Evolutionary conservation across 495 filamentous ascomycete genomes (phyloP).

Genomic region (Penicillium dipodomyicola): DNA sequence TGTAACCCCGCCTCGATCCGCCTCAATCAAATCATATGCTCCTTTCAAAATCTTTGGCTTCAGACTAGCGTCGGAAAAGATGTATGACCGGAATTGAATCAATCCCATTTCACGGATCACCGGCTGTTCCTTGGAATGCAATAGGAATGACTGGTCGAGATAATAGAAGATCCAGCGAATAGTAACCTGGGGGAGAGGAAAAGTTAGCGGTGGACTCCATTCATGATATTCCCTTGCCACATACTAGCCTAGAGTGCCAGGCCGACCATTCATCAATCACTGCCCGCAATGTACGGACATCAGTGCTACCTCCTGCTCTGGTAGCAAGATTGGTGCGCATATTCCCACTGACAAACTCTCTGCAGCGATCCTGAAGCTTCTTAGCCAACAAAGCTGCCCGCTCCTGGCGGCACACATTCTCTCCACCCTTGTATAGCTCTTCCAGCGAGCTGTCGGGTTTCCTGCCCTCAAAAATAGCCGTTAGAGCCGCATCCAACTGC

Average conservation of each 20-base stretch:
- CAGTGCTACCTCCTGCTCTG: conserved; percentile 47
- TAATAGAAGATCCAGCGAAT: conserved; percentile 88
- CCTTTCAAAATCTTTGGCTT: conserved; percentile 61
- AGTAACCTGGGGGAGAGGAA: conserved; percentile 49
- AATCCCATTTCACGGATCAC: conserved; percentile 61
- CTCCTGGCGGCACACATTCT: conserved; percentile 81
- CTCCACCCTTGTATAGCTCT: conserved; percentile 82
- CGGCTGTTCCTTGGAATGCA: conserved; percentile 57
- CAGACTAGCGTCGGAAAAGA: conserved; percentile 53
- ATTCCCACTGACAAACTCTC: conserved; percentile 55
- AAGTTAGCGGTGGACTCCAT: conserved; percentile 13
- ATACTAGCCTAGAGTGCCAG: conserved; percentile 77
- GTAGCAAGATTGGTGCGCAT: conserved; percentile 54
- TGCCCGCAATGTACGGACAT: conserved; percentile 60
- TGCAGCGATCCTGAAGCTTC: conserved; percentile 60
- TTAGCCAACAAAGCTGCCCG: conserved; percentile 62
- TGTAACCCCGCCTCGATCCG: conserved; percentile 59
- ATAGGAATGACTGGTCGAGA: conserved; percentile 82
- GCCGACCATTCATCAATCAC: conserved; percentile 69
- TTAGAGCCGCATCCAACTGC: conserved; percentile 70
- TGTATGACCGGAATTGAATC: conserved; percentile 52
- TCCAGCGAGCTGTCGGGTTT: conserved; percentile 69
- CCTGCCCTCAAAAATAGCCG: conserved; percentile 63
- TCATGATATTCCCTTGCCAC: conserved; percentile 18
- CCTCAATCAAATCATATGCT: conserved; percentile 70